Conservation (phyloP, 2,329 filamentous ascomycete genomes). For the Amauroascus niger region DNA sequence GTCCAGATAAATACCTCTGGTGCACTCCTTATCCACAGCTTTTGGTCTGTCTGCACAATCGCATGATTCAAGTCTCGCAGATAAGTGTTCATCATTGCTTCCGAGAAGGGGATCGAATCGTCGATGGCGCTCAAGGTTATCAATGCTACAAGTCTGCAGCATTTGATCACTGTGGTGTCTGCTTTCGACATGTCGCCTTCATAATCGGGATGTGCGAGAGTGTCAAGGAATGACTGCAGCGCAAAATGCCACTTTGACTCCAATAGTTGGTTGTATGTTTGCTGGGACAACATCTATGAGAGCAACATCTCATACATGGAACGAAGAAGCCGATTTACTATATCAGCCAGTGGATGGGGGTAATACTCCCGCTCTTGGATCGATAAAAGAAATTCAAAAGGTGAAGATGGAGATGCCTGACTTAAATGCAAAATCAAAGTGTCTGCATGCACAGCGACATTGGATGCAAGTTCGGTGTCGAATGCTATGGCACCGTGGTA, state of each 20-base stretch:
- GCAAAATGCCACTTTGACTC: background rate
- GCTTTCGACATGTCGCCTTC: background rate
- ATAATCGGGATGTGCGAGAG: background rate
- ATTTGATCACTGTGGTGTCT: background rate
- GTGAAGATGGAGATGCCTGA: background rate
- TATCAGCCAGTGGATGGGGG: background rate
- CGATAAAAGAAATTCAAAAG: slow-evolving; percentile 1
- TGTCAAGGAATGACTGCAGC: background rate
- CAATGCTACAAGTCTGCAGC: slow-evolving; percentile 7
- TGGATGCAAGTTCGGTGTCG: background rate
- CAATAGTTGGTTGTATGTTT: background rate
- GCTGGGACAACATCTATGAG: background rate
- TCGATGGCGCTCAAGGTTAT: slow-evolving; percentile 4
- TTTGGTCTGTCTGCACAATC: slow-evolving; percentile 4
- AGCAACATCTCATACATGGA: background rate
- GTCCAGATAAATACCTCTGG: slow-evolving; percentile 12
- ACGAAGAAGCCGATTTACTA: background rate
- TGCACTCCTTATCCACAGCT: slow-evolving; percentile 6
- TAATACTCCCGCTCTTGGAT: background rate
- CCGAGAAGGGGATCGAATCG: background rate
- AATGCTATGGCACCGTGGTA: slow-evolving; percentile 1
- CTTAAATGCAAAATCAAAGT: background rate
- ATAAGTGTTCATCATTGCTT: background rate
- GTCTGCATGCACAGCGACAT: background rate
- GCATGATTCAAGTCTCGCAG: background rate